Evolutionary conservation across 1,284 basidiomycete genomes (phyloP).

Genomic region (Caloboletus firmus): DNA sequence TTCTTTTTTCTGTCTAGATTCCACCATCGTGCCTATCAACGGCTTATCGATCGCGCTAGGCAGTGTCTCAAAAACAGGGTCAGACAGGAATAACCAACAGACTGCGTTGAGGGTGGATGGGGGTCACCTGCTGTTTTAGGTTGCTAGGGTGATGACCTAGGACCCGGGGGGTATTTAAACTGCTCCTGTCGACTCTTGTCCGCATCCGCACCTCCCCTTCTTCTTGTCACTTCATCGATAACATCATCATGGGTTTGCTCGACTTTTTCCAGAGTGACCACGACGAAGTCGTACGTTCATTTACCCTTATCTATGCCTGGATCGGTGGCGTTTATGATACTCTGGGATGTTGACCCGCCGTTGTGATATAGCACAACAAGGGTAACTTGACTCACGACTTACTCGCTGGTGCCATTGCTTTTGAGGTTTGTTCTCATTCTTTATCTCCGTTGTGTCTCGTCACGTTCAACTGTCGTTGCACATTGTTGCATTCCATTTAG

Average conservation of each 20-base stretch:
- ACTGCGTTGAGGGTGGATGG: background rate
- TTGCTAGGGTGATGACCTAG: slow-evolving; percentile 8
- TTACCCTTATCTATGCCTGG: background rate
- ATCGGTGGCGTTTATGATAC: background rate
- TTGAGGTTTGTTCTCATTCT: slow-evolving; percentile 14
- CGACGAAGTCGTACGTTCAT: slow-evolving; percentile 10
- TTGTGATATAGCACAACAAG: slow-evolving; percentile 9
- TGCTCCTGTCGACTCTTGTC: background rate
- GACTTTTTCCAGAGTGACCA: slow-evolving; percentile 1
- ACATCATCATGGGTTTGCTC: slow-evolving; percentile 16
- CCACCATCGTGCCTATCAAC: slow-evolving; percentile 13
- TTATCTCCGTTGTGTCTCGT: background rate
- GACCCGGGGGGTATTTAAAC: slow-evolving; percentile 25
- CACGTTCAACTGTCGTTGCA: background rate
- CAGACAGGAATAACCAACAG: slow-evolving; percentile 18
- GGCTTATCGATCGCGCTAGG: slow-evolving; percentile 20
- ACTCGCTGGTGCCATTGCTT: slow-evolving; percentile 17
- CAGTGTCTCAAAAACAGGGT: slow-evolving; percentile 9
- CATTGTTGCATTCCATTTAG: background rate
- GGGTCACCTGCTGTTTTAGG: slow-evolving; percentile 9
- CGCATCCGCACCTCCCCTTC: background rate
- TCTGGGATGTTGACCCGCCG: background rate
- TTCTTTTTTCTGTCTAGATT: slow-evolving; percentile 2
- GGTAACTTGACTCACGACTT: slow-evolving; percentile 16
- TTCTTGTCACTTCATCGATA: background rate